Conservation (phyloP, 2,329 filamentous ascomycete genomes). For the Rhinocladiella similis region DNA sequence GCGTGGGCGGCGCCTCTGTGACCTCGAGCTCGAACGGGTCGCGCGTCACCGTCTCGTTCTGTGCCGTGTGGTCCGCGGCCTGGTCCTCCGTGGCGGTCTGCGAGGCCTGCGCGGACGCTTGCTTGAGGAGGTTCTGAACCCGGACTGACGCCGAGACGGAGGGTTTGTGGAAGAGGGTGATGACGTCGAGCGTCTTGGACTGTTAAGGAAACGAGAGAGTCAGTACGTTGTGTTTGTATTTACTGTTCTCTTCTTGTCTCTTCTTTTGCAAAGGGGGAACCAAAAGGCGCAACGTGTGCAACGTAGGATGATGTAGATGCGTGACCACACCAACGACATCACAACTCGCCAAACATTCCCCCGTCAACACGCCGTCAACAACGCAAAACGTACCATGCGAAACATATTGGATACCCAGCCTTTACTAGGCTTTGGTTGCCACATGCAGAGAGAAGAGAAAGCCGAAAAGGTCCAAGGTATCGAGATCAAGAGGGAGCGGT, state of each 20-base stretch:
- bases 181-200: constrained; percentile 81
- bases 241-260: background rate
- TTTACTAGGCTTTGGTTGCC: constrained; percentile 23
- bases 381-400: constrained; percentile 15
- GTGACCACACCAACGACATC: too few species aligned
- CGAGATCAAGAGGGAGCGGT: too few species aligned
- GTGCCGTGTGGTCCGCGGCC: constrained; percentile 63
- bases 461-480: background rate
- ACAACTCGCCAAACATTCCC: too few species aligned
- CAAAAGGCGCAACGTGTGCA: too few species aligned
- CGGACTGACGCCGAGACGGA: constrained; percentile 69
- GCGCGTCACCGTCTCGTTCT: constrained; percentile 57
- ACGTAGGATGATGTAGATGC: too few species aligned
- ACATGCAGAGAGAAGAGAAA: constrained; percentile 8
- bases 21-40: constrained; percentile 84
- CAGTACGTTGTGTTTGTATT: too few species aligned
- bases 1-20: constrained; percentile 75
- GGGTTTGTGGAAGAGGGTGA: constrained; percentile 94
- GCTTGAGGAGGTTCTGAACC: constrained; percentile 75
- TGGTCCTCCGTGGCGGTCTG: constrained; percentile 72
- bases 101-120: constrained; percentile 69
- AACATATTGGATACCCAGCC: constrained; percentile 26
- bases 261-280: background rate
- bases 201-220: constrained; percentile 38
- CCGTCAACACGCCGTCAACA: too few species aligned